Evolutionary conservation across 768 basidiomycete genomes (phyloP), one percentile per base, ranked within the genome.

Genomic region (Amyloporia xantha): DNA sequence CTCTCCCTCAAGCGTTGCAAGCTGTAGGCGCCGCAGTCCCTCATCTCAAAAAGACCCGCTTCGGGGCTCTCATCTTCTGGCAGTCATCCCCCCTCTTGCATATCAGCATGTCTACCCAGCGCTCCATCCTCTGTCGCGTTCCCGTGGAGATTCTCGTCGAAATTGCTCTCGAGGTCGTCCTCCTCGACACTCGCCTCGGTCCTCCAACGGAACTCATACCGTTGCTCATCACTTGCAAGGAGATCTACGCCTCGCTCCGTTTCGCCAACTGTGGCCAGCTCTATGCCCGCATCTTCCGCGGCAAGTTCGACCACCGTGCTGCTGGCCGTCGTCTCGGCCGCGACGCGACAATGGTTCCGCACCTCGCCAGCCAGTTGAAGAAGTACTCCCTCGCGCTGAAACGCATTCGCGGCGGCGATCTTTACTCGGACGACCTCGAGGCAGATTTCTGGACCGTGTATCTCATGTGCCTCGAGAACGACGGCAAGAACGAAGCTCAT

Each of bases 381-480:
- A 61, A 40, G 47, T 76, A 63, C 66, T 73, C 55, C 44, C n/a
- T 17, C 20, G 55, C 67, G 4, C 56, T 71, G 44, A 48, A 45
- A 21, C 54, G 47, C 49, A 59, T 74, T 44, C 62, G 71, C 49
- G 39, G 53, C 4, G 57, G 59, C 24, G 53, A 75, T 50, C 54
- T 71, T 41, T 48, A 57, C 20, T 41, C 58, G 17, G 55, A 62
- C 9, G 26, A 45, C 26, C 46, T 63, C 17, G 44, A 55, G n/a
- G 60, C 65, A 21, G 70, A 76, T 12, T 68, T 87, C 20, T 75
- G 72, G 63, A 63, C 62, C 1, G 70, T 70, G 10, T 78, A 74
- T 44, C 54, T 81, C 23, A 74, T 87, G 68, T 62, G 82, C 60
- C 64, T 75, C 4, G 84, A 86, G 54, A 78, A 83, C 65, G 84